phyloP scores from a whole-genome alignment of 2,329 filamentous ascomycete species.

The Botrytis squamosa region DNA sequence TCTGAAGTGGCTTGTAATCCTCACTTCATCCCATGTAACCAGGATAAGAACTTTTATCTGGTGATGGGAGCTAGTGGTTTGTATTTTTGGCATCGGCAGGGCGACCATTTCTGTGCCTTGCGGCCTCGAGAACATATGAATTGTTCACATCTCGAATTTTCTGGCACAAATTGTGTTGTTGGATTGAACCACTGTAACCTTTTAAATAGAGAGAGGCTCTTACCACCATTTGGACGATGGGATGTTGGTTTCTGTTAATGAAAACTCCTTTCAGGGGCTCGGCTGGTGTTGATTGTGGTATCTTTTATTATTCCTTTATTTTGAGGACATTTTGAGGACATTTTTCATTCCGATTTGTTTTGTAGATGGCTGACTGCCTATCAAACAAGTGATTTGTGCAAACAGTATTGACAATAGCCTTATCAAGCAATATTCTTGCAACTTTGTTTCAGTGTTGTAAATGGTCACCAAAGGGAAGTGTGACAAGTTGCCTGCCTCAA shows the following conservation, averaged over 20 bases:
- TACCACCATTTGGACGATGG: neutral
- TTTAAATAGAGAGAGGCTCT: fast-evolving
- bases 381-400: too few relatives aligned
- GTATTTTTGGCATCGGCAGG: neutral
- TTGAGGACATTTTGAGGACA: too few relatives aligned
- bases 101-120: neutral
- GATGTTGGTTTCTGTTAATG: neutral
- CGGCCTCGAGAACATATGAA: neutral
- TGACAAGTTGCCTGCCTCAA: too few relatives aligned
- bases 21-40: neutral
- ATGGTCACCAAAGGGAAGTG: too few relatives aligned
- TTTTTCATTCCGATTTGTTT: too few relatives aligned
- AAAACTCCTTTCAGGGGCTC: neutral
- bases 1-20: neutral
- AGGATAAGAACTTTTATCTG: neutral
- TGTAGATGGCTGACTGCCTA: neutral
- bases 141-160: neutral
- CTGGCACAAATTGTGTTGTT: neutral
- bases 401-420: too few relatives aligned
- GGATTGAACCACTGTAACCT: neutral
- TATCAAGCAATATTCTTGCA: too few relatives aligned
- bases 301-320: neutral
- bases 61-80: neutral
- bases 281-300: neutral
- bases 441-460: too few relatives aligned